These are phyloP conservation scores for Wickerhamomyces mucosus DNA, from an alignment of 805 yeast species.

Conservation along the genomic window DNA sequence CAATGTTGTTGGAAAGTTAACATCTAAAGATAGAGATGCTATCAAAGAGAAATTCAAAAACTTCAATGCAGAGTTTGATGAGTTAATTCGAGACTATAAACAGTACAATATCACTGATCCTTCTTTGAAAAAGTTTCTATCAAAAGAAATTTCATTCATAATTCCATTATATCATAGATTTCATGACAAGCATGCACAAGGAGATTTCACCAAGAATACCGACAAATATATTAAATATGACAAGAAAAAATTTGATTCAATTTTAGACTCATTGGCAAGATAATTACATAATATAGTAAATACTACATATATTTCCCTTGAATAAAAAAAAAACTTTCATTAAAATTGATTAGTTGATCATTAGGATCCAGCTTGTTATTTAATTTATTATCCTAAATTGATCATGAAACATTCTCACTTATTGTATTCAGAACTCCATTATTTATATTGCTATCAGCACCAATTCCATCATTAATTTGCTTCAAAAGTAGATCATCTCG, in stretches of 20 bases:
- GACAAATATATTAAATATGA: constrained; percentile 64
- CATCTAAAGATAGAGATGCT: constrained; percentile 69
- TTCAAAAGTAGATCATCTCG: too few relatives aligned
- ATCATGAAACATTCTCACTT: too few relatives aligned
- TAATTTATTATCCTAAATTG: too few relatives aligned
- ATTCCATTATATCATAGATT: constrained; percentile 80
- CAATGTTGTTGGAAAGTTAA: constrained; percentile 49
- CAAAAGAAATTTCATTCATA: constrained; percentile 65
- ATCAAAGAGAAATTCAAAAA: constrained; percentile 77
- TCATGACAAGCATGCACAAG: constrained; percentile 61
- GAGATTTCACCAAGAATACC: constrained; percentile 64
- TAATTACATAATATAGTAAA: too few relatives aligned
- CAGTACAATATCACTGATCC: constrained; percentile 58
- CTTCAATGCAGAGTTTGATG: constrained; percentile 80
- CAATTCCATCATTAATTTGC: too few relatives aligned
- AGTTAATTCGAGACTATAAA: constrained; percentile 56
- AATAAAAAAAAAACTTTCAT: too few relatives aligned
- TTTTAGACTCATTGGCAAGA: constrained; percentile 24
- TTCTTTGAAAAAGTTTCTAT: constrained; percentile 50
- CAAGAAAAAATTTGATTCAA: constrained; percentile 33
- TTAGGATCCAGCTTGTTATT: too few relatives aligned
- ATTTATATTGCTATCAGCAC: too few relatives aligned
- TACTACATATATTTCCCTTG: too few relatives aligned
- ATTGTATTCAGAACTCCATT: too few relatives aligned
- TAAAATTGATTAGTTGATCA: too few relatives aligned